A percentile compares a stretch with the other conserved stretches of the same genome.
phyloP scores from a whole-genome alignment of 805 yeast genomes.

The Teunomyces lycoperdinae region DNA sequence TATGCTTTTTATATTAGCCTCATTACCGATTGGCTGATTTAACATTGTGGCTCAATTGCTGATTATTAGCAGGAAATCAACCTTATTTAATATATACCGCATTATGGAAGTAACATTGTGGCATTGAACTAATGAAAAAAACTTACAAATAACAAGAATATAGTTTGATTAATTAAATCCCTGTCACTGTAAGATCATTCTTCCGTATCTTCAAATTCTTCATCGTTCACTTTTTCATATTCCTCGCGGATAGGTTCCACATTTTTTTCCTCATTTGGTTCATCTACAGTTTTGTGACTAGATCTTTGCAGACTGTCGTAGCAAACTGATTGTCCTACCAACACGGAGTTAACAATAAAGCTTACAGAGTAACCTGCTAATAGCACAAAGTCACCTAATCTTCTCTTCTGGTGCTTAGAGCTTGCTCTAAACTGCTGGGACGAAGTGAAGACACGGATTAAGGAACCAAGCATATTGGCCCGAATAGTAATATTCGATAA shows the following conservation, averaged over 20 bases:
- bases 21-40: too few species aligned
- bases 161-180: too few species aligned
- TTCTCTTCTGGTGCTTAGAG: constrained; percentile 13
- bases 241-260: neutral
- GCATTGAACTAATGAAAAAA: too few species aligned
- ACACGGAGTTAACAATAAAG: constrained; percentile 30
- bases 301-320: neutral
- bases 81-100: too few species aligned
- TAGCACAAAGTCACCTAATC: constrained; percentile 28
- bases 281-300: neutral
- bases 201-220: neutral
- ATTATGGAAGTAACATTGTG: too few species aligned
- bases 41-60: too few species aligned
- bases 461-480: constrained; percentile 40
- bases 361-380: constrained; percentile 39
- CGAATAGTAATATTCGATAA: constrained; percentile 37
- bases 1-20: too few species aligned
- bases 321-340: constrained; percentile 33
- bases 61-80: too few species aligned
- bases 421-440: constrained; percentile 25
- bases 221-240: neutral
- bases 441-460: constrained; percentile 40
- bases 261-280: neutral
- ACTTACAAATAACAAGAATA: too few species aligned
- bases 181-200: too few species aligned